Evolutionary conservation across 345 rosid species (phyloP).

Genomic region (Laguncularia racemosa): DNA sequence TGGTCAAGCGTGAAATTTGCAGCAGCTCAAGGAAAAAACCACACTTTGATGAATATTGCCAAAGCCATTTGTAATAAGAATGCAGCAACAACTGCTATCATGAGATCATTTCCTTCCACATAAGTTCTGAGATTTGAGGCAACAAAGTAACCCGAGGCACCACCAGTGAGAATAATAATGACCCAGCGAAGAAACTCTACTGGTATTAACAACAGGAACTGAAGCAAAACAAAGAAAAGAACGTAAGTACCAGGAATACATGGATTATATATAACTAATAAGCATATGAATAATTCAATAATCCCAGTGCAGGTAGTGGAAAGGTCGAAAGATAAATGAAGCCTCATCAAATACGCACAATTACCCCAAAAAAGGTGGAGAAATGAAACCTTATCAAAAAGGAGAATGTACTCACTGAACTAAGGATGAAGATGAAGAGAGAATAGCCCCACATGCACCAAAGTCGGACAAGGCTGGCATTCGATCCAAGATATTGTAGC

Average conservation of each 20-base stretch:
- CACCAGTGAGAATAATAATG: conserved; percentile 62
- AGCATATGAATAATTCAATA: neutral
- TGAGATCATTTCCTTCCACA: conserved; percentile 38
- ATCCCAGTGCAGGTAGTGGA: no score
- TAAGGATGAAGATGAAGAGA: conserved; percentile 58
- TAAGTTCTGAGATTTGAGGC: conserved; percentile 57
- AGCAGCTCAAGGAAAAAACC: conserved; percentile 67
- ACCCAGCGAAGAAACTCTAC: conserved; percentile 80
- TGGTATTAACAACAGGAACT: conserved; percentile 80
- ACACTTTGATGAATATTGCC: conserved; percentile 83
- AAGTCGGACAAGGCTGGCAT: conserved; percentile 66
- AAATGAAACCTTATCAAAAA: neutral
- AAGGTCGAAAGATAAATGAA: no score
- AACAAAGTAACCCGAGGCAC: conserved; percentile 64
- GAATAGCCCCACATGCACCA: conserved; percentile 99
- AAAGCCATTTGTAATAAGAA: conserved; percentile 74
- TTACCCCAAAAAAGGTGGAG: neutral
- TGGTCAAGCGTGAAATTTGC: no score
- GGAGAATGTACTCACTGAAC: conserved; percentile 48
- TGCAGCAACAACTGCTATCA: conserved; percentile 48
- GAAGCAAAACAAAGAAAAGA: conserved; percentile 14
- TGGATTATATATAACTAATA: neutral
- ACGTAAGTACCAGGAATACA: neutral
- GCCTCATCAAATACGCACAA: no score
- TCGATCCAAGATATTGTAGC: conserved; percentile 73